Evolutionary conservation across 805 yeast species (phyloP).

Genomic region (Metschnikowia baotianmanensis): DNA sequence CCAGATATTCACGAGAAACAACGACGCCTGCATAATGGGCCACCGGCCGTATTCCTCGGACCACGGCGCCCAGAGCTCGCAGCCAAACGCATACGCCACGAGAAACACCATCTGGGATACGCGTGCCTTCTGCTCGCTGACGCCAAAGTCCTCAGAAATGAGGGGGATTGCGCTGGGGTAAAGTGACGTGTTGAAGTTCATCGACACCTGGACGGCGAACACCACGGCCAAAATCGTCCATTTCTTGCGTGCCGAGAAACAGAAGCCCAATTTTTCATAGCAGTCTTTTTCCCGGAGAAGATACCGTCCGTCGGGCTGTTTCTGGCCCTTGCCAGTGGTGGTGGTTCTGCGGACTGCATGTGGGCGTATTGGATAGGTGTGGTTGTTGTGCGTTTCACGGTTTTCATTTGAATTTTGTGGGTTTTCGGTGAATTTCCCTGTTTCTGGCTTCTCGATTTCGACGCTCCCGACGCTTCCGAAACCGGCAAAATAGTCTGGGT

Average conservation of each 20-base stretch:
- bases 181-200: constrained; percentile 41
- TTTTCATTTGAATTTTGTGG: too few relatives aligned
- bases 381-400: too few relatives aligned
- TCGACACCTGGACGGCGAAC: constrained; percentile 38
- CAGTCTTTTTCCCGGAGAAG: constrained; percentile 33
- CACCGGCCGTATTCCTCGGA: constrained; percentile 35
- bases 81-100: constrained; percentile 31
- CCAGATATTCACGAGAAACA: constrained; percentile 32
- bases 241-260: constrained; percentile 30
- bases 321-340: constrained; percentile 18
- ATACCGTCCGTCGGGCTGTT: constrained; percentile 26
- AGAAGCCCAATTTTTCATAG: constrained; percentile 34
- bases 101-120: constrained; percentile 31
- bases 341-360: constrained; percentile 9
- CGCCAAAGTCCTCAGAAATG: constrained; percentile 23
- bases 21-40: constrained; percentile 32
- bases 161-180: constrained; percentile 26
- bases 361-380: constrained; percentile 4
- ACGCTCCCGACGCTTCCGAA: constrained; percentile 10
- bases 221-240: constrained; percentile 37
- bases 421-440: constrained; percentile 5
- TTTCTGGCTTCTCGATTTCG: constrained; percentile 6
- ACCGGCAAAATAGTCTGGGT: constrained; percentile 5
- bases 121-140: constrained; percentile 24
- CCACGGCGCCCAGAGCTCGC: constrained; percentile 38